Evolutionary conservation across 495 filamentous ascomycete genomes (phyloP), one percentile per base, ranked within the genome.

Genomic region (Trichoderma virens): DNA sequence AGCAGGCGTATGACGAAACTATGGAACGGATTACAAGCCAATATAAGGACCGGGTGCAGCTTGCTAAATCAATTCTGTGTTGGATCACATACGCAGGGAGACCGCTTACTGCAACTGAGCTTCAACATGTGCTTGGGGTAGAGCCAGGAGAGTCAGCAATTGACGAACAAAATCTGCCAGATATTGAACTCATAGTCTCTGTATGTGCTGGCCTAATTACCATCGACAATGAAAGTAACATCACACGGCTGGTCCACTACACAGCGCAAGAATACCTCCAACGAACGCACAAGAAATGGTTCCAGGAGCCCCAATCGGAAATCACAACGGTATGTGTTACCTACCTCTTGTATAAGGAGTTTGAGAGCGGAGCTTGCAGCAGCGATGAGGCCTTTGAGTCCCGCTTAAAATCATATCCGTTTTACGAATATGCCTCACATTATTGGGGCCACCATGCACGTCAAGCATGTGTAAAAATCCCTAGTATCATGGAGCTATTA

Each of bases 221-320:
- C 5, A 59, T 79, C 7, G 79, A 83, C 62, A 11, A 71, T 27
- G 72, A 77, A 35, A 81, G 72, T 64, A 60, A 71, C 9, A 72
- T 77, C 34, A 70, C 83, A 39, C 76, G 77, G 23, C 69, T 84
- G 6, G 77, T 83, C 16, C 83, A 83, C 66, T 80, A 79, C 64
- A 82, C 82, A 7, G 70, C 79, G 0, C 74, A 81, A 65, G 75
- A 78, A 62, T 85, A 80, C 64, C 78, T 83, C 62, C 67, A 77
- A 23, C 67, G 16, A n/a, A n/a, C n/a, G n/a, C n/a, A n/a, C n/a
- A n/a, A n/a, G n/a, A n/a, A n/a, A n/a, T n/a, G n/a, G n/a, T n/a
- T n/a, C n/a, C n/a, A n/a, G n/a, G n/a, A n/a, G n/a, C n/a, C n/a
- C n/a, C n/a, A n/a, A n/a, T n/a, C n/a, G n/a, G n/a, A n/a, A n/a